Conservation (phyloP, 73 alveolate species). For the Symbiodinium natans region DNA sequence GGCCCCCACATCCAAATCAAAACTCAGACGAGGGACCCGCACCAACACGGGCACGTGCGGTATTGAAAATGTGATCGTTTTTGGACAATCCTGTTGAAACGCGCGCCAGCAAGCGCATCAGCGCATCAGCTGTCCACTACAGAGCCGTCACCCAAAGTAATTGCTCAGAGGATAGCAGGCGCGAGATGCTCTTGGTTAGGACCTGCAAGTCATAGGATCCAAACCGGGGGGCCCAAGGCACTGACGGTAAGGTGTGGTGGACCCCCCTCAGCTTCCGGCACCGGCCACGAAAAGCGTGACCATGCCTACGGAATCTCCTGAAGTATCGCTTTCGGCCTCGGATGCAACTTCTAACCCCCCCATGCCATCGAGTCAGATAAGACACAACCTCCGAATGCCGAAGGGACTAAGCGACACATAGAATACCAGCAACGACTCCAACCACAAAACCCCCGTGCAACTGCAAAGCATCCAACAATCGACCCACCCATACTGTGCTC, state of each 20-base stretch:
- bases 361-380: too few relatives aligned
- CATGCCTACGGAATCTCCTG: slow-evolving; percentile 1
- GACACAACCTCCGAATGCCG: too few relatives aligned
- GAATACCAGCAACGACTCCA: too few relatives aligned
- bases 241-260: too few relatives aligned
- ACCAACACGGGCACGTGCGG: background rate
- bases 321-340: slow-evolving; percentile 5
- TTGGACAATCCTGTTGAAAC: slow-evolving; percentile 2
- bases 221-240: too few relatives aligned
- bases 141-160: background rate
- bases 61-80: background rate
- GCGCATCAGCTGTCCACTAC: background rate
- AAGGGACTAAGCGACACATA: too few relatives aligned
- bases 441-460: too few relatives aligned
- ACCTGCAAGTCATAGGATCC: too few relatives aligned
- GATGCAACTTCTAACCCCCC: too few relatives aligned
- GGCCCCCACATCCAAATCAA: background rate
- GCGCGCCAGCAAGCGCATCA: slow-evolving; percentile 12
- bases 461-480: too few relatives aligned
- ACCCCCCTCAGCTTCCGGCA: background rate
- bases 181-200: background rate
- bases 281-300: slow-evolving; percentile 12
- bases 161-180: background rate
- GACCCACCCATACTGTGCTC: too few relatives aligned
- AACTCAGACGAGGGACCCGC: background rate